Conservation (phyloP, 106 monocot genomes). For the Acorus gramineus region DNA sequence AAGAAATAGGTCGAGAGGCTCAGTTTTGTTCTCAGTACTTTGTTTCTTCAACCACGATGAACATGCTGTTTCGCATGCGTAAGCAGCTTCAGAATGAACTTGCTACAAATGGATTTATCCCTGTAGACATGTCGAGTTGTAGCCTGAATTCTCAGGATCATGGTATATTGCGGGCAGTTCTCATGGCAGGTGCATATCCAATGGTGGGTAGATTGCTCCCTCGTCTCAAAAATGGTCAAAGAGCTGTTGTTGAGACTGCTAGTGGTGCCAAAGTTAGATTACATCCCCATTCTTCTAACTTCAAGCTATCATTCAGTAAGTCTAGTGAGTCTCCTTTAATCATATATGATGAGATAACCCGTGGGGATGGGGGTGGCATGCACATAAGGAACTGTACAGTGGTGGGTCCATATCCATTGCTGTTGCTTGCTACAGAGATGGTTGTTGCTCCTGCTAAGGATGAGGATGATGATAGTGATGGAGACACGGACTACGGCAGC, state of each 20-base stretch:
- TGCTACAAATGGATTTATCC: conserved; percentile 57
- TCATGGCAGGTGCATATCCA: conserved; percentile 76
- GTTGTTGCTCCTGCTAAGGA: conserved; percentile 66
- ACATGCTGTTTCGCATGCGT: conserved; percentile 71
- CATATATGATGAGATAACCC: conserved; percentile 90
- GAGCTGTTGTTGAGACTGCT: conserved; percentile 58
- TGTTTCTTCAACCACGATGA: conserved; percentile 73
- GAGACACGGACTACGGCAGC: conserved; percentile 29
- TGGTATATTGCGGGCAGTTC: conserved; percentile 77
- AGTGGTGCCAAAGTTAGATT: conserved; percentile 72
- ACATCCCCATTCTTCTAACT: conserved; percentile 79
- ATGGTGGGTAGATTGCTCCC: conserved; percentile 78
- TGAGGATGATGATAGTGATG: conserved; percentile 33
- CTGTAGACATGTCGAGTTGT: conserved; percentile 42
- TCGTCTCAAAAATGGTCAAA: conserved; percentile 29
- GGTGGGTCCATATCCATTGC: conserved; percentile 61
- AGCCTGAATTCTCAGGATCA: conserved; percentile 80
- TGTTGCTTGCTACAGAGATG: conserved; percentile 70
- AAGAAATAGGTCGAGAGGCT: conserved; percentile 45
- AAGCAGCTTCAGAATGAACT: conserved; percentile 76
- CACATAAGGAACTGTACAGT: conserved; percentile 65
- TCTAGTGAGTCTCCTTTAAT: conserved; percentile 31
- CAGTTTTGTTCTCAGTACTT: conserved; percentile 79
- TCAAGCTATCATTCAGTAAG: conserved; percentile 41
- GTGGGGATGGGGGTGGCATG: conserved; percentile 58